Evolutionary conservation across 2,329 filamentous ascomycete genomes (phyloP).

Genomic region (Sporothrix dimorphospora): DNA sequence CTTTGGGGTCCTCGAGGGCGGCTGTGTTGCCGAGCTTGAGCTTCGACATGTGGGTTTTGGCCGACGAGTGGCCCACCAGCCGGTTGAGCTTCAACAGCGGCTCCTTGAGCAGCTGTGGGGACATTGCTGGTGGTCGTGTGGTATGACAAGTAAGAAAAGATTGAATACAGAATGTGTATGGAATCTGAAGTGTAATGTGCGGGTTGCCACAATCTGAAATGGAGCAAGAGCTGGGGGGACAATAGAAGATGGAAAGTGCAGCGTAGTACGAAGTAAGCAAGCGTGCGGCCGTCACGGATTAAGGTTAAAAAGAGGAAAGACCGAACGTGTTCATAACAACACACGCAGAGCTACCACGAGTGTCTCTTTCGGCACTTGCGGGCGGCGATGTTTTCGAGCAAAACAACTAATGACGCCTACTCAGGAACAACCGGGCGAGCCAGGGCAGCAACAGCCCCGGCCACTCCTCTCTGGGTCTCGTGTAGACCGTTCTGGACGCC

Average conservation of each 20-base stretch:
- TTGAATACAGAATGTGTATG: not conserved
- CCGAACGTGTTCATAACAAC: not conserved
- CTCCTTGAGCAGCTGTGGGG: conserved; percentile 42
- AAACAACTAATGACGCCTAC: not conserved
- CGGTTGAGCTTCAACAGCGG: conserved; percentile 46
- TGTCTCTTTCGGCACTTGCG: not conserved
- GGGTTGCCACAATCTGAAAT: not conserved
- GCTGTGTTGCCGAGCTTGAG: conserved; percentile 44
- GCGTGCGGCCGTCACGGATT: not conserved
- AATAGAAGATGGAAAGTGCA: not conserved
- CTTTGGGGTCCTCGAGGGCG: conserved; percentile 39
- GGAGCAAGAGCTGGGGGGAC: not conserved
- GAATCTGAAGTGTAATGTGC: too few relatives aligned
- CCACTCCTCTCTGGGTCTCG: not conserved
- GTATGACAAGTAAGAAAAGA: not conserved
- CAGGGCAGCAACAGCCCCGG: not conserved
- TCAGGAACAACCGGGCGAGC: not conserved
- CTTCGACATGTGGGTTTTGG: conserved; percentile 47
- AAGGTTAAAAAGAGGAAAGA: conserved; percentile 13
- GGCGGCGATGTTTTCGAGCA: not conserved
- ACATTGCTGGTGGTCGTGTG: conserved; percentile 37
- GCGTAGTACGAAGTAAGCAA: not conserved
- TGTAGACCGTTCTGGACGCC: not conserved
- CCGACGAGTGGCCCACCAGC: conserved; percentile 44
- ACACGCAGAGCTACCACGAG: not conserved